Base-by-base conservation (phyloP, 371 early-diverging fungal species). In the Mortierella sp. region DNA sequence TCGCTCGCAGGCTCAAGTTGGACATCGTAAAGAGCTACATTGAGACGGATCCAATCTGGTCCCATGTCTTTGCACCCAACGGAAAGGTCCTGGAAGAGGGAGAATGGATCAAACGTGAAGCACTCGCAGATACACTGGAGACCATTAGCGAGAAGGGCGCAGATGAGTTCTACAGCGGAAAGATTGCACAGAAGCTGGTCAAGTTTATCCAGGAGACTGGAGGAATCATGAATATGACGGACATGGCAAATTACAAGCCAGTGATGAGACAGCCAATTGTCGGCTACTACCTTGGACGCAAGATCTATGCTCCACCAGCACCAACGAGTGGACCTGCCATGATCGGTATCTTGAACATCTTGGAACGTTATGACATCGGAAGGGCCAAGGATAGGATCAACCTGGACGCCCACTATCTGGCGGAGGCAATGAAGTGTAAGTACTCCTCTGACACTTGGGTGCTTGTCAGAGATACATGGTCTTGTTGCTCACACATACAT, bases 371-470 rank as follows among this genome's bases (percentile, higher is more conserved):
- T 69, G 84, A 91, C 56, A 72, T 95, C 9, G 79, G 82, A 10
- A 68, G 70, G 4, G 76, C 17, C 22, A 61, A 89, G 25, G 90
- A 89, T 0, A 69, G 71, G 16, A 80, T 76, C 21, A 82, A 83
- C 9, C 39, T 92, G 14, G 90, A 89, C 49, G 52, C 88, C 8
- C 97, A 97, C 71, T 83, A 93, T 8, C 70, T 98, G 12, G 80
- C 96, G 0, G 99, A 99, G 78, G 89, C 95, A 1, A 88, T 97
- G 74, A 99, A 98, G 73, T 94, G 82, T 78, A 73, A 47, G 69
- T 37, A 10, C 34, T 25, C 21, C 16, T 47, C 4, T n/a, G 16
- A 19, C 27, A 22, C 17, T 22, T 41, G 24, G n/a, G 7, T 49
- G 28, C 0, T 19, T 52, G 22, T 28, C 25, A 8, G 22, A 21